Percentiles rank a stretch among this genome's conserved stretches.
These are phyloP conservation scores for Sphagnum fallax DNA, from an alignment of 228 moss, liverwort and hornwort genomes.

Conservation along the genomic window DNA sequence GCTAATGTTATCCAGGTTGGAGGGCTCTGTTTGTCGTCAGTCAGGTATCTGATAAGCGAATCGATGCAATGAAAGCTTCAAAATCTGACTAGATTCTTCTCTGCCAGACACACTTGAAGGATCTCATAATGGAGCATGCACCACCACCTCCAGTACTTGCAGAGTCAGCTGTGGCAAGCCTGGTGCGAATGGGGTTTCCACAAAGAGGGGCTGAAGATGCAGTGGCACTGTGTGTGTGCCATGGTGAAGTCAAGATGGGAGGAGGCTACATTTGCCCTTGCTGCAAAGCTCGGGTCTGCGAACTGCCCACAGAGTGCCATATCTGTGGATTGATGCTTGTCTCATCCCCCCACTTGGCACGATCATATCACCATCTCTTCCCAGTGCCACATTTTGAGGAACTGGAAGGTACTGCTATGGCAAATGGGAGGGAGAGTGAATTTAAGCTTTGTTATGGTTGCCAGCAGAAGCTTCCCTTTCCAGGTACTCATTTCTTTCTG, in stretches of 20 bases:
- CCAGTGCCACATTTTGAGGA: slow-evolving; percentile 94
- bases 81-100: background rate
- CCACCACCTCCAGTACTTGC: slow-evolving; percentile 93
- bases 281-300: slow-evolving; percentile 91
- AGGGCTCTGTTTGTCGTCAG: background rate
- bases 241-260: slow-evolving; percentile 91
- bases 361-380: slow-evolving; percentile 97
- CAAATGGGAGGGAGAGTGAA: slow-evolving; percentile 39
- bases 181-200: slow-evolving; percentile 96
- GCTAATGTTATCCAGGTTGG: no score
- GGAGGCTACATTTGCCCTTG: slow-evolving; percentile 98
- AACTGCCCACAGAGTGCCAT: slow-evolving; percentile 93
- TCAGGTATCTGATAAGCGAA: no score
- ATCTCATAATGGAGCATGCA: slow-evolving; percentile 90
- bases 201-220: slow-evolving; percentile 85
- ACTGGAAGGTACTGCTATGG: slow-evolving; percentile 29
- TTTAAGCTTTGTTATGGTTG: slow-evolving; percentile 72
- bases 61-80: no score
- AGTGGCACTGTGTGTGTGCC: slow-evolving; percentile 88
- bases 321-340: slow-evolving; percentile 92
- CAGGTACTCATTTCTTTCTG: slow-evolving; percentile 38
- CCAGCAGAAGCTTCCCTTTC: slow-evolving; percentile 77
- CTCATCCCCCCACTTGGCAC: slow-evolving; percentile 92
- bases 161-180: slow-evolving; percentile 74
- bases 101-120: slow-evolving; percentile 76